Evolutionary conservation across 2,329 filamentous ascomycete genomes (phyloP), one percentile per base, ranked within the genome.

Genomic region (Monosporascus sp.): DNA sequence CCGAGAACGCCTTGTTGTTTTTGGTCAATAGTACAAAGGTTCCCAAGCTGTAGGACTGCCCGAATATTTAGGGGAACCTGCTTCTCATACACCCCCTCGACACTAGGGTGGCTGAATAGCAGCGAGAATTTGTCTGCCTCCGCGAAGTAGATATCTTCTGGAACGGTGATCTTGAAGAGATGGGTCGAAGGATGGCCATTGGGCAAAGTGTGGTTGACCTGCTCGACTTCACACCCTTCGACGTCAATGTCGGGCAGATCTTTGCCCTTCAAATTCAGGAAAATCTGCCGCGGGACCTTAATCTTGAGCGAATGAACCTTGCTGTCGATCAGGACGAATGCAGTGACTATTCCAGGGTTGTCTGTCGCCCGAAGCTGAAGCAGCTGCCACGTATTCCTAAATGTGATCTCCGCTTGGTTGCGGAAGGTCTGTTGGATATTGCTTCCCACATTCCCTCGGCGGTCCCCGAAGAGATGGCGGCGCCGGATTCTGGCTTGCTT

Each of bases 71-170:
- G 77, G 1, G 95, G 91, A 1, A 99, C 80, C 60, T 96, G 88
- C 64, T 88, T 93, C 73, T 99, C 95, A 66, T 99, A 99, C 16
- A 99, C 91, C 31, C 95, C 95, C 71, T 99, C 94, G 2, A 99
- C 90, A 69, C 91, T 96, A 0, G 91, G 84, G 66, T 99, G 92
- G 58, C 93, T 91, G 75, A 97, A 93, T 1, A 97, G 76, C 27
- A 87, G 73, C 2, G 87, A 84, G 56, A 97, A 87, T 66, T 91
- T 95, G 57, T 91, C 87, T 0, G 87, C 80, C 69, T 97, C 90
- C 45, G 86, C 84, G 56, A 96, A 84, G 71, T 95, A 99, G 0
- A 89, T 80, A 52, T 94, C 87, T 69, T 99, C 94, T 0, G 90
- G 81, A 71, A 99, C 90, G 0, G 88, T 92, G 38, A 99, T 79